Percentiles rank a stretch among this genome's conserved stretches.
phyloP scores from a whole-genome alignment of 192 early-diverging fungal genomes.

The Lobosporangium transversale region DNA sequence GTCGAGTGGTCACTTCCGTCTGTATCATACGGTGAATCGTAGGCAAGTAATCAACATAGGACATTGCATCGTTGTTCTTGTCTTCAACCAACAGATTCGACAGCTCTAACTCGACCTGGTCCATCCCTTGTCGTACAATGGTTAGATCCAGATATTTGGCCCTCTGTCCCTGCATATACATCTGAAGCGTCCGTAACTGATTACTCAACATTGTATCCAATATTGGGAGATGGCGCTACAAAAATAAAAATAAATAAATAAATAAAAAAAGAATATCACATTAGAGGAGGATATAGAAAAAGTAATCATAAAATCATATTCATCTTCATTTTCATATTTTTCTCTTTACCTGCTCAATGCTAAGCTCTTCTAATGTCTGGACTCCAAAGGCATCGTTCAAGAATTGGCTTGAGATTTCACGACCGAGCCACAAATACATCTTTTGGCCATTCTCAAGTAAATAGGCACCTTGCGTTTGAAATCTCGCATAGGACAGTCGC shows the following conservation, averaged over 20 bases:
- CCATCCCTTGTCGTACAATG: constrained; percentile 88
- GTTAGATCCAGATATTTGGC: constrained; percentile 71
- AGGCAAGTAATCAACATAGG: constrained; percentile 93
- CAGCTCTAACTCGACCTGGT: constrained; percentile 85
- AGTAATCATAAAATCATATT: too few species aligned
- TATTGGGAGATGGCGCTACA: constrained; percentile 71
- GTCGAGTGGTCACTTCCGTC: constrained; percentile 65
- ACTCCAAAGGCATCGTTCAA: constrained; percentile 85
- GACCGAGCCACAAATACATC: constrained; percentile 89
- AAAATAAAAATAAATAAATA: background rate
- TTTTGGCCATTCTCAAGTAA: constrained; percentile 84
- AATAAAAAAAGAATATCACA: background rate
- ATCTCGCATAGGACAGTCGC: constrained; percentile 80
- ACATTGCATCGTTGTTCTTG: constrained; percentile 86
- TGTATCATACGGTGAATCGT: constrained; percentile 89
- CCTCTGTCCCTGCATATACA: constrained; percentile 71
- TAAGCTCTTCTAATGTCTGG: constrained; percentile 71
- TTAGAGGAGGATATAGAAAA: too few species aligned
- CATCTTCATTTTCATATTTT: background rate
- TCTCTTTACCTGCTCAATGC: constrained; percentile 66
- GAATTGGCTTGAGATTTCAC: constrained; percentile 67
- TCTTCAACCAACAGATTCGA: constrained; percentile 87
- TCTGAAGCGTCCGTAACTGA: constrained; percentile 67
- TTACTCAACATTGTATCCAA: constrained; percentile 66
- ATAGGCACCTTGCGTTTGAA: constrained; percentile 83